Evolutionary conservation across 441 rosid species (phyloP), one percentile per base, ranked within the genome.

Genomic region (Bocquillonia castaneifolia): DNA sequence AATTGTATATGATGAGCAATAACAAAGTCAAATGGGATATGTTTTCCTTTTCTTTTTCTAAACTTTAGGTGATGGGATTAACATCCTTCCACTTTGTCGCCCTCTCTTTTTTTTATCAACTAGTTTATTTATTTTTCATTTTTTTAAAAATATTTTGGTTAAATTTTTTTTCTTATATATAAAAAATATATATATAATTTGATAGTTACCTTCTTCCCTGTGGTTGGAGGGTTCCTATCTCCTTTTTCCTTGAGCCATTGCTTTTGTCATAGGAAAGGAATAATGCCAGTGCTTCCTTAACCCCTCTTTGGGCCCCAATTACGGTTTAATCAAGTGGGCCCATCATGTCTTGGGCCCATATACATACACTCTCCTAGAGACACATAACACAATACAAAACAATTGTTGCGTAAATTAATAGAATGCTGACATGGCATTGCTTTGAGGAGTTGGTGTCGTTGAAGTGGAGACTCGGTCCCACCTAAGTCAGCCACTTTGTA

Each of bases 21-120:
- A 28, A 26, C 61, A 80, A 80, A 85, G 89, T 87, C 83, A 87
- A 85, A 85, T 72, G 72, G 86, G 71, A 68, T 68, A 28, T 64
- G 10, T 63, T 26, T 72, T 58, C 17, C 2, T 40, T 18, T 59
- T 65, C 64, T 31, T 76, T 75, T 76, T 67, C 5, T 52, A 50
- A 70, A 72, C 81, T 83, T 82, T 80, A 81, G 68, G 72, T 74
- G 87, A 80, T 80, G 84, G 85, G 81, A 82, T 83, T 80, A 85
- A 83, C 86, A 83, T 83, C 72, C 91, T 80, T 86, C 87, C 88
- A 83, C 84, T 83, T 83, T 84, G 87, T 83, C 88, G 67, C 91
- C 81, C 74, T 51, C 62, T 37, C 23, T 59, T n/a, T 17, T 39
- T 54, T 5, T 31, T 54, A 23, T 56, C 14, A 0, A 9, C 13